A percentile compares a stretch with the other conserved stretches of the same genome.
phyloP scores from a whole-genome alignment of 2,329 filamentous ascomycete genomes.

The Lasiodiplodia theobromae region DNA sequence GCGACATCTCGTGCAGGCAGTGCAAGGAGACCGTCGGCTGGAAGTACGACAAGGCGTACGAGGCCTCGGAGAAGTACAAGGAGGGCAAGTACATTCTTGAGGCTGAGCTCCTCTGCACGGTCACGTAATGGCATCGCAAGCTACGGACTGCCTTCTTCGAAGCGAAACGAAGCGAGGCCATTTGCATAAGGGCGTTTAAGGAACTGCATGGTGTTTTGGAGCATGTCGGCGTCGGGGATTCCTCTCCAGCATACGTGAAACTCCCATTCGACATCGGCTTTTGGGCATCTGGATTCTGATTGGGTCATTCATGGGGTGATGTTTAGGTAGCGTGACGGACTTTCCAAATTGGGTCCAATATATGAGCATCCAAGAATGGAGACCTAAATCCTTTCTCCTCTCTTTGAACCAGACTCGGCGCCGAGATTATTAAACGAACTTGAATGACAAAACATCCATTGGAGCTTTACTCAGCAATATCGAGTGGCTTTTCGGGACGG shows the following conservation, averaged over 20 bases:
- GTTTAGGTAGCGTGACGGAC: constrained; percentile 2
- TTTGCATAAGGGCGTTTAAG: constrained; percentile 19
- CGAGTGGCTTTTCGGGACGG: background rate
- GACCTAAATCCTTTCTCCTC: background rate
- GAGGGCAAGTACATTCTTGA: constrained; percentile 98
- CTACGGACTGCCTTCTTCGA: background rate
- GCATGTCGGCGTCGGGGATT: background rate
- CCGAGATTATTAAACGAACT: background rate
- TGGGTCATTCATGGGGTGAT: constrained; percentile 5
- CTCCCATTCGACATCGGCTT: constrained; percentile 12
- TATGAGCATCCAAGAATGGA: constrained; percentile 11
- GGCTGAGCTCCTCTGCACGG: constrained; percentile 84
- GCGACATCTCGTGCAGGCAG: constrained; percentile 89
- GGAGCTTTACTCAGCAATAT: constrained; percentile 2
- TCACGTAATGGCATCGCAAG: constrained; percentile 50
- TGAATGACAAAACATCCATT: background rate
- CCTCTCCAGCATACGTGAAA: background rate
- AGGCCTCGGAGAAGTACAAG: constrained; percentile 94
- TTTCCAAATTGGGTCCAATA: constrained; percentile 8
- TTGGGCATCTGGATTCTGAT: constrained; percentile 5
- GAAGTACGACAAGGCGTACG: constrained; percentile 99
- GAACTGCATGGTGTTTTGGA: constrained; percentile 26
- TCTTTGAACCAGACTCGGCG: background rate
- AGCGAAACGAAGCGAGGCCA: background rate
- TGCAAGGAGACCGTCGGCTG: constrained; percentile 94